Percentiles rank a stretch among this genome's conserved stretches.
phyloP scores from a whole-genome alignment of 352 stramenopile species.

The Pilasporangium apinafurcum region DNA sequence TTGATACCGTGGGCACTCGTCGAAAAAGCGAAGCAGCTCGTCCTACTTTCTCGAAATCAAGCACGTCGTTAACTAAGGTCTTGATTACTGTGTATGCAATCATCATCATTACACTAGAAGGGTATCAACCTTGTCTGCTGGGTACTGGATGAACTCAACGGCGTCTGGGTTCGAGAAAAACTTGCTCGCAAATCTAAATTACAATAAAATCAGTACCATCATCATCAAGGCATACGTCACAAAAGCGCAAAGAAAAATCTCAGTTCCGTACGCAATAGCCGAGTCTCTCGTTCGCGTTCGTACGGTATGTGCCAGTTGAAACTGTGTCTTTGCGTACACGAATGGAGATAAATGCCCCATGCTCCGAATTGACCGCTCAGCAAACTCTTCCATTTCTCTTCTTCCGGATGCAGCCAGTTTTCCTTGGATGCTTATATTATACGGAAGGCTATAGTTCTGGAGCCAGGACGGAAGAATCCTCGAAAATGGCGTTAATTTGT shows the following conservation, averaged over 20 bases:
- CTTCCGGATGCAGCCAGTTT: conserved; percentile 26
- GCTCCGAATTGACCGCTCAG: conserved; percentile 11
- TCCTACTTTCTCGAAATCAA: conserved; percentile 19
- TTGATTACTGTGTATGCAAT: background rate
- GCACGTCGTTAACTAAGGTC: background rate
- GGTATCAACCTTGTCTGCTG: conserved; percentile 31
- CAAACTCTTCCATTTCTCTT: conserved; percentile 31
- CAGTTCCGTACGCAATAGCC: conserved; percentile 33
- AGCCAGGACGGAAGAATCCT: conserved; percentile 43
- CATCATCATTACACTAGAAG: background rate
- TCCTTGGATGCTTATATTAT: conserved; percentile 47
- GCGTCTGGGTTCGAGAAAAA: conserved; percentile 56
- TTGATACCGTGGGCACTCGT: conserved; percentile 54
- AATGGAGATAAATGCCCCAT: conserved; percentile 12
- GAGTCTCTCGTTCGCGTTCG: conserved; percentile 47
- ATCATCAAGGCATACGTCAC: background rate
- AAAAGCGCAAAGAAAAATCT: background rate
- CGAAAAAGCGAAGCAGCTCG: conserved; percentile 57
- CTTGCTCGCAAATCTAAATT: conserved; percentile 33
- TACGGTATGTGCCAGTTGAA: conserved; percentile 44
- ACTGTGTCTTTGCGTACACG: conserved; percentile 28
- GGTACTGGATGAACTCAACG: conserved; percentile 44
- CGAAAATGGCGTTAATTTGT: conserved; percentile 28
- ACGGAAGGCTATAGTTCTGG: conserved; percentile 54
- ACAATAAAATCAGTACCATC: background rate